Evolutionary conservation across 2,329 filamentous ascomycete genomes (phyloP), one percentile per base, ranked within the genome.

Genomic region (Ophiostoma ips): DNA sequence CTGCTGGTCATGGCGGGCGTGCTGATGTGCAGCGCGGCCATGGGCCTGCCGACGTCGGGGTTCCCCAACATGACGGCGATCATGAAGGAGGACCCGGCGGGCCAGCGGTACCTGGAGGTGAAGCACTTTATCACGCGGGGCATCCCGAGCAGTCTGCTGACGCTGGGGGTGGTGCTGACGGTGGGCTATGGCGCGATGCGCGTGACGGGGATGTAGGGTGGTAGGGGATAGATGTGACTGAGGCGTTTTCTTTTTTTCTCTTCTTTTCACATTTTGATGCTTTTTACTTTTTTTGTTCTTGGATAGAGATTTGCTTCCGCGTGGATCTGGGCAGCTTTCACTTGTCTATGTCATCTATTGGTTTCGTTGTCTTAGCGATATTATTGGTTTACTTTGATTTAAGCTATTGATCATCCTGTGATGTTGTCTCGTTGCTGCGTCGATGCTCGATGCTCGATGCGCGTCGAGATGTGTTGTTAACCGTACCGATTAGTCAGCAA

Each of bases 31-130:
- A 90, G 84, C 56, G 89, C 89, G n/a, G 92, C 87, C 2, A 98
- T 98, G 92, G 92, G 83, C 12, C 67, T 98, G 66, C 92, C 92
- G 3, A 98, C 92, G 0, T 90, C 83, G 63, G 94, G 92, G 9
- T 98, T 98, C 69, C 92, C 92, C 2, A 98, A 98, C 59, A 98
- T 98, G 92, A 98, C 92, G 61, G 92, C 92, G 4, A 96, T 98
- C 60, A 96, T 98, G 92, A 96, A 96, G 74, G 92, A 98, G 68
- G 90, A 98, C 60, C 77, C 86, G 0, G 94, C 89, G 0, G 92
- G 92, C 9, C 87, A 94, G 63, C 76, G 92, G 50, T 98, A 98
- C 62, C 75, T 98, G 49, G 75, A 84, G 53, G 94, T 98, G 48
- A 85, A 84, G 62, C 92, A 98, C 64, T 98, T 98, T 66, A 83